Conservation (phyloP, 2,329 filamentous ascomycete species). For the Penicillium olsonii region DNA sequence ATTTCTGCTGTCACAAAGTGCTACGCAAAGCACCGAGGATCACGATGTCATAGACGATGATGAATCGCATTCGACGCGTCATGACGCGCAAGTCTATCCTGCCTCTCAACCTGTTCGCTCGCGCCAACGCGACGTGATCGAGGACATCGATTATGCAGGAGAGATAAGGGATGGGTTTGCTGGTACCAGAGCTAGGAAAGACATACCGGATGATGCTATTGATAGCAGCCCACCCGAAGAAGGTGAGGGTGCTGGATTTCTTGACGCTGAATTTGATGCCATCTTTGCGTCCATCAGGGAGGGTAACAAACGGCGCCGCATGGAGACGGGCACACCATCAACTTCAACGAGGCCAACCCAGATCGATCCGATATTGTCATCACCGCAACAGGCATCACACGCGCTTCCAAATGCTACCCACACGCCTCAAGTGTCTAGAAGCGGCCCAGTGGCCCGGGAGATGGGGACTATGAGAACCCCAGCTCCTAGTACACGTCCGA, state of each 20-base stretch:
- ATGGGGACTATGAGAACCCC: slow-evolving; percentile 11
- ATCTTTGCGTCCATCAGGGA: slow-evolving; percentile 31
- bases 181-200: neutral
- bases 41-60: slow-evolving; percentile 26
- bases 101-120: slow-evolving; percentile 4
- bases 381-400: slow-evolving; percentile 17
- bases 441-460: slow-evolving; percentile 1
- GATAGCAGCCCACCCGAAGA: slow-evolving; percentile 19
- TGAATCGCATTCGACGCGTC: slow-evolving; percentile 16
- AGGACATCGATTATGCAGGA: slow-evolving; percentile 28
- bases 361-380: slow-evolving; percentile 21
- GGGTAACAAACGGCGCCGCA: slow-evolving; percentile 36
- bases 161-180: slow-evolving; percentile 1
- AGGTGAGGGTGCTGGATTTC: slow-evolving; percentile 4
- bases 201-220: slow-evolving; percentile 13
- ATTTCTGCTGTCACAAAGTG: slow-evolving; percentile 32
- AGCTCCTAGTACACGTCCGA: slow-evolving; percentile 6
- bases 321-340: slow-evolving; percentile 11
- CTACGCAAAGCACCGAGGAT: slow-evolving; percentile 9
- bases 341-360: neutral
- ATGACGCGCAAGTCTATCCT: slow-evolving; percentile 4
- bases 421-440: slow-evolving; percentile 13
- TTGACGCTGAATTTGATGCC: slow-evolving; percentile 31
- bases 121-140: slow-evolving; percentile 27
- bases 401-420: neutral